Base-by-base conservation (phyloP, 2,329 filamentous ascomycete genomes). In the Fusarium sp. region DNA sequence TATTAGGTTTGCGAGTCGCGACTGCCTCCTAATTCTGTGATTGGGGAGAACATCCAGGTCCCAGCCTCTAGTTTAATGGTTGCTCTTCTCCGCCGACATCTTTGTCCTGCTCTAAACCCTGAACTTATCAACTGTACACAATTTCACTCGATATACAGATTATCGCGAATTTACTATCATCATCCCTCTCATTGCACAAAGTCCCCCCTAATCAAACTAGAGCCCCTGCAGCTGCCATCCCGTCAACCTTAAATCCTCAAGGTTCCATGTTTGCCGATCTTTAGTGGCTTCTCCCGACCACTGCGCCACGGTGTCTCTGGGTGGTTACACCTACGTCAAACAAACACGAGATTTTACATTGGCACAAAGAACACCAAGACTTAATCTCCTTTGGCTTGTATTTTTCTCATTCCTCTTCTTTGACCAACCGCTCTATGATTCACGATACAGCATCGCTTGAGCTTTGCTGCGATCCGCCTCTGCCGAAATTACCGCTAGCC, bases 261-360 rank as follows among this genome's bases (percentile, higher is more conserved):
- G 31, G 61, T 39, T n/a, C 31, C 31, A 34, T 6, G 6, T 13
- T 34, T 51, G 56, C 43, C 53, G 63, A 66, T 67, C 63, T 51
- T 48, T 51, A 36, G 58, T 58, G 56, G 51, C 45, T 65, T 53
- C 26, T 64, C 26, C 47, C 15, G 25, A 34, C 28, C 45, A 40
- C 63, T 66, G 63, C 63, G 63, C 63, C 63, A 66, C 63, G 51
- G 44, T 53, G 50, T 61, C 54, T 57, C 46, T 42, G 47, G 49
- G 43, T 12, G 61, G 57, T 65, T 52, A 55, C 62, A 65, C 62
- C 47, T 57, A 61, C 63, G 53, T 60, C 58, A 66, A 65, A 39
- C 39, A 52, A 60, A 65, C 59, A 66, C 63, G 63, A 67, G 50
- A 67, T 66, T 66, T 49, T 61, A 47, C 43, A 67, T 64, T 67